These are phyloP conservation scores for Globisporangium paroecandrum DNA, from an alignment of 352 stramenopile genomes.

Conservation along the genomic window DNA sequence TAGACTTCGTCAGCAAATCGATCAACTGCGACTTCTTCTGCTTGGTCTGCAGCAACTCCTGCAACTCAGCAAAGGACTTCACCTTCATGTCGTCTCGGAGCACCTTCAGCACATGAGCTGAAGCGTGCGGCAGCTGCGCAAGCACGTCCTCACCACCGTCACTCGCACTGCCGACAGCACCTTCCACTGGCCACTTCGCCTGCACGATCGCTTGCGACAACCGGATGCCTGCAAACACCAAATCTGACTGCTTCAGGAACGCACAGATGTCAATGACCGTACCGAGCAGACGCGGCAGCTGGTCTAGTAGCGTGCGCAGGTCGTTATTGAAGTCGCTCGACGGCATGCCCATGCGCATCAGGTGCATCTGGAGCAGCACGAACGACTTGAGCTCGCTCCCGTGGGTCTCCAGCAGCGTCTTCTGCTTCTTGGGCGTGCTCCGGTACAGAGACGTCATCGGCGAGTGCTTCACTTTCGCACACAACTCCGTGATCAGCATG, in stretches of 20 bases:
- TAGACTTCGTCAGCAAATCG: conserved; percentile 30
- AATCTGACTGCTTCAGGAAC: conserved; percentile 38
- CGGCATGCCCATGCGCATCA: conserved; percentile 90
- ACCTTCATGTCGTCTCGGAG: conserved; percentile 29
- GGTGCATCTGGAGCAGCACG: conserved; percentile 94
- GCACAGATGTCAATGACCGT: conserved; percentile 90
- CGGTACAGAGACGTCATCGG: conserved; percentile 54
- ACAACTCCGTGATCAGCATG: conserved; percentile 49
- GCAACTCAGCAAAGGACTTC: conserved; percentile 28
- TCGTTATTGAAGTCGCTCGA: conserved; percentile 99
- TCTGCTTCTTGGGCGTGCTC: conserved; percentile 45
- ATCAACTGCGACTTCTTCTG: conserved; percentile 32
- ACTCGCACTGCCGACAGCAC: not conserved
- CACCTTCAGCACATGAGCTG: conserved; percentile 25
- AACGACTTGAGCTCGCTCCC: conserved; percentile 83
- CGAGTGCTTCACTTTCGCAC: conserved; percentile 53
- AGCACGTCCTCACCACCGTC: conserved; percentile 21
- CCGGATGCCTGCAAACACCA: conserved; percentile 53
- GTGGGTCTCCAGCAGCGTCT: conserved; percentile 62
- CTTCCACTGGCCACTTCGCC: conserved; percentile 39
- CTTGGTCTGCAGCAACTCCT: conserved; percentile 27
- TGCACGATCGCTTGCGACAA: conserved; percentile 59
- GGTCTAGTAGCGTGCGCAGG: conserved; percentile 94
- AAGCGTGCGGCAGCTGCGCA: conserved; percentile 46
- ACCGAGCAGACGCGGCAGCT: conserved; percentile 93